phyloP scores from a whole-genome alignment of 495 filamentous ascomycete genomes.

The Mytilinidion resinicola region DNA sequence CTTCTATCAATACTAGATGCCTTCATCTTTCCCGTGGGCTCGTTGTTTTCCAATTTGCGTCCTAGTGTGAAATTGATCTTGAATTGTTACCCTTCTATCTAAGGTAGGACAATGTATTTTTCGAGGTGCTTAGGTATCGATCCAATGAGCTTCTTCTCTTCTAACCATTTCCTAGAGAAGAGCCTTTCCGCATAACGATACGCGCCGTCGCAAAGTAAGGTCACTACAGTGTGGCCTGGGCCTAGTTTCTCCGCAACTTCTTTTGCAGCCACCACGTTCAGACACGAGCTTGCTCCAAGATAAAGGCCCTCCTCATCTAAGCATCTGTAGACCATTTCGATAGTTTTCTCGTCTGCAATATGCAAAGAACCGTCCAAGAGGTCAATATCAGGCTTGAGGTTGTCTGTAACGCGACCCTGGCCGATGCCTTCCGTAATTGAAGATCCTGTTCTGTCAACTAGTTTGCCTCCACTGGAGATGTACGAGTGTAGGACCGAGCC shows the following conservation, averaged over 20 bases:
- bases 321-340: slow-evolving; percentile 97
- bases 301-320: slow-evolving; percentile 96
- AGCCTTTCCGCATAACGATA: slow-evolving; percentile 93
- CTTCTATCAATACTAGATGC: too few relatives aligned
- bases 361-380: slow-evolving; percentile 80
- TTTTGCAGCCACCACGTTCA: slow-evolving; percentile 94
- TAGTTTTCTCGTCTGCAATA: slow-evolving; percentile 86
- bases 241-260: slow-evolving; percentile 89
- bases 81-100: slow-evolving; percentile 19
- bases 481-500: slow-evolving; percentile 89
- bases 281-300: slow-evolving; percentile 82
- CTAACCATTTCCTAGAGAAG: slow-evolving; percentile 84
- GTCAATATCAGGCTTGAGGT: slow-evolving; percentile 76
- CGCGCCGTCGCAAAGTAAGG: slow-evolving; percentile 87
- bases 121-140: slow-evolving; percentile 81
- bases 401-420: slow-evolving; percentile 93
- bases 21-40: too few relatives aligned
- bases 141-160: slow-evolving; percentile 70
- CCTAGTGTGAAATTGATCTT: background rate
- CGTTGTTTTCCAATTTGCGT: too few relatives aligned
- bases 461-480: slow-evolving; percentile 74
- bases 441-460: slow-evolving; percentile 73
- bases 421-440: slow-evolving; percentile 98
- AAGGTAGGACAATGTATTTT: slow-evolving; percentile 90
- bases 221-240: slow-evolving; percentile 85